Conservation (phyloP, 2,329 filamentous ascomycete species). For the Epicoccum nigrum region DNA sequence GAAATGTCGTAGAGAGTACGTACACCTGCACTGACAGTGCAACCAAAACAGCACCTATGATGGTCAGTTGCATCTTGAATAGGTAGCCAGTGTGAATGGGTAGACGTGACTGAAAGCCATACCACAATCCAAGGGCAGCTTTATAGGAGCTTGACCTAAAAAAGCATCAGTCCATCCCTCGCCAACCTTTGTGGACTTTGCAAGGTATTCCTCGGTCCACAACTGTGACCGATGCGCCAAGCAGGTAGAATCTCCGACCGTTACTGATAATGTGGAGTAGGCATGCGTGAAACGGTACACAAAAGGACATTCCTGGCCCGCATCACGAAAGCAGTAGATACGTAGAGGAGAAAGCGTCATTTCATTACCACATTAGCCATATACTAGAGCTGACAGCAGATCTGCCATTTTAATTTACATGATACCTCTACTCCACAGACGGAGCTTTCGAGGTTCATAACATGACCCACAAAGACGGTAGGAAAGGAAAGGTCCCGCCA, state of each 20-base stretch:
- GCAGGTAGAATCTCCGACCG: background rate
- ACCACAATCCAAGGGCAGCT: no score
- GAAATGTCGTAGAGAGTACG: background rate
- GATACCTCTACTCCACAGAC: slow-evolving; percentile 1
- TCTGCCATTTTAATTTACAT: slow-evolving; percentile 12
- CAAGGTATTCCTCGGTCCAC: no score
- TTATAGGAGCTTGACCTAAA: background rate
- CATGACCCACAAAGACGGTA: slow-evolving; percentile 1
- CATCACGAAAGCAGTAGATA: background rate
- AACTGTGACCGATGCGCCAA: background rate
- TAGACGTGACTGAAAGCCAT: background rate
- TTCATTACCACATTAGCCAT: slow-evolving; percentile 14
- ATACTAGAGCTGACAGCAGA: background rate
- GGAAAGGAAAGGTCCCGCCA: background rate
- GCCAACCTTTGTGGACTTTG: background rate
- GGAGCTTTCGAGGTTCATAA: slow-evolving; percentile 1
- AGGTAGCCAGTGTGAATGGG: no score
- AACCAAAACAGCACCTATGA: background rate
- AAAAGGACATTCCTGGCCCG: slow-evolving; percentile 5
- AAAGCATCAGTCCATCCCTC: background rate
- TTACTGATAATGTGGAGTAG: background rate
- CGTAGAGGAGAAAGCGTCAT: slow-evolving; percentile 1
- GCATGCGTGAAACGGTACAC: slow-evolving; percentile 5
- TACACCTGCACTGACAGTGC: slow-evolving; percentile 1
- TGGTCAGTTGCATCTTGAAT: background rate